A percentile compares a stretch with the other conserved stretches of the same genome.
Evolutionary conservation across 257 asterid genomes (phyloP).

Genomic region (Oldenlandia corymbosa): DNA sequence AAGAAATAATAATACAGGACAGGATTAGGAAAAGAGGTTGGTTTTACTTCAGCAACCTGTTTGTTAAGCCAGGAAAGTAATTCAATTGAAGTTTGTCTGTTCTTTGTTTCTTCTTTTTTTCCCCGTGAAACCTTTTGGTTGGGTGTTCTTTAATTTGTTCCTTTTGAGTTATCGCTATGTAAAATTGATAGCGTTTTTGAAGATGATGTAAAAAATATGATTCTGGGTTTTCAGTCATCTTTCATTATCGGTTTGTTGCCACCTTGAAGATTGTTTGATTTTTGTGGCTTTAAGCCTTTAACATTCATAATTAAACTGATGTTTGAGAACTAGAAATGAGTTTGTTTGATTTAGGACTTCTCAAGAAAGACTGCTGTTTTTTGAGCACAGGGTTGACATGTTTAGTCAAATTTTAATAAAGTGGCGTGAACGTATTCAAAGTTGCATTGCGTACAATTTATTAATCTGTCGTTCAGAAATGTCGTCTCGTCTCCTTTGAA

Average conservation of each 20-base stretch:
- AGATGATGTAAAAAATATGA: constrained; percentile 11
- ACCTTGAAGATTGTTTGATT: no score
- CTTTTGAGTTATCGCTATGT: background rate
- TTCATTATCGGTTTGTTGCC: background rate
- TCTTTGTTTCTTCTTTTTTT: no score
- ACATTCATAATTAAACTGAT: no score
- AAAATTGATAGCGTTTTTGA: constrained; percentile 4
- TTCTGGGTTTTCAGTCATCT: background rate
- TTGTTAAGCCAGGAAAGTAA: background rate
- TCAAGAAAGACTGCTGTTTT: no score
- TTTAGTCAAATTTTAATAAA: no score
- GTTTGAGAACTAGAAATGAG: no score
- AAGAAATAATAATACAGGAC: background rate
- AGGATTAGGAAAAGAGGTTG: background rate
- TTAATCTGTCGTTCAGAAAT: constrained; percentile 2
- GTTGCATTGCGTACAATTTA: background rate
- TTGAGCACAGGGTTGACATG: no score
- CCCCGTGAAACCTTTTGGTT: no score
- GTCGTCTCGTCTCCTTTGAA: background rate
- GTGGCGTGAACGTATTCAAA: no score
- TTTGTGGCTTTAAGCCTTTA: no score
- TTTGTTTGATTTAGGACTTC: no score
- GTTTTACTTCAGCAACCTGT: background rate
- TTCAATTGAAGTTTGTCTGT: no score
- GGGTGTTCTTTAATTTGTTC: background rate